Evolutionary conservation across 2,329 filamentous ascomycete genomes (phyloP).

Genomic region (Ophiostoma quercus): DNA sequence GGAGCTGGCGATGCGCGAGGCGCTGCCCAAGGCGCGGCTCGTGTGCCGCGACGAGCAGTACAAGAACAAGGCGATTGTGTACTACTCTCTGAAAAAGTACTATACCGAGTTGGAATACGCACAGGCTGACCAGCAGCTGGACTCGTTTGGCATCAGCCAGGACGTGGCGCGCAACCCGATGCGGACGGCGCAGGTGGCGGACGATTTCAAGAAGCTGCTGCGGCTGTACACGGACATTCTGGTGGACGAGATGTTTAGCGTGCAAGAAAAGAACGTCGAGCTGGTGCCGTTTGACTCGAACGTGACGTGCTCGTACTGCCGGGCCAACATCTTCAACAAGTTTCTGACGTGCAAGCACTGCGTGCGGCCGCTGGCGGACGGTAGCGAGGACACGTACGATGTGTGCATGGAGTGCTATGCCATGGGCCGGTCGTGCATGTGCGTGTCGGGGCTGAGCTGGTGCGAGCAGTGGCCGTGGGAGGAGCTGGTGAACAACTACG

Average conservation of each 20-base stretch:
- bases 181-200: conserved; percentile 61
- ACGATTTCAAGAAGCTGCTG: conserved; percentile 79
- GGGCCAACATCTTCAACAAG: conserved; percentile 94
- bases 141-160: conserved; percentile 43
- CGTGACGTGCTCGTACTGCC: conserved; percentile 91
- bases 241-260: conserved; percentile 78
- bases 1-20: conserved; percentile 77
- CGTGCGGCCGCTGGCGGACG: conserved; percentile 59
- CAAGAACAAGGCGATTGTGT: conserved; percentile 95
- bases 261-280: conserved; percentile 66
- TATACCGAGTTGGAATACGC: conserved; percentile 55
- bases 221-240: conserved; percentile 71
- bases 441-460: conserved; percentile 80
- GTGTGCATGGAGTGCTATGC: conserved; percentile 97
- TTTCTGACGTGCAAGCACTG: conserved; percentile 91
- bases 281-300: conserved; percentile 80
- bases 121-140: conserved; percentile 41
- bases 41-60: conserved; percentile 98
- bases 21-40: conserved; percentile 78
- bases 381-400: conserved; percentile 81
- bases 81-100: conserved; percentile 81
- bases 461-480: conserved; percentile 90
- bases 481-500: conserved; percentile 70
- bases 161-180: conserved; percentile 37
- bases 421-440: conserved; percentile 92